Evolutionary conservation across 2,329 filamentous ascomycete genomes (phyloP), one percentile per base, ranked within the genome.

Genomic region (Stemphylium vesicarium): DNA sequence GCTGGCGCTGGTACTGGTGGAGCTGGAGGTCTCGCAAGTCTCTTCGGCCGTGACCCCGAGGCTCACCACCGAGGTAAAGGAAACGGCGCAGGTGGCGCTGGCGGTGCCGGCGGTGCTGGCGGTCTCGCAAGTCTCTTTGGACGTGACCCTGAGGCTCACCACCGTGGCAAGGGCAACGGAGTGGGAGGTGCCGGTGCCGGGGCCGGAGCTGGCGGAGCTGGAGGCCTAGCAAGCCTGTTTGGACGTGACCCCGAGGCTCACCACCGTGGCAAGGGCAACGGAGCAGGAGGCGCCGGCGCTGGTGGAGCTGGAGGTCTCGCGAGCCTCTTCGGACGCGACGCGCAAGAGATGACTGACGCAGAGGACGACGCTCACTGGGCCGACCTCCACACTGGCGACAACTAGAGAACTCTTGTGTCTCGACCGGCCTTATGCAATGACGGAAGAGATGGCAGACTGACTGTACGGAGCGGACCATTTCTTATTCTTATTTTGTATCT

Each of bases 261-360:
- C 38, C 63, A 64, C 26, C 64, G 61, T 43, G 62, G 64, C 50
- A 62, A 60, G 22, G 62, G 32, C 7, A 64, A 56, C 15, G 40
- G 26, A 4, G 11, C 13, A 13, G 38, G 15, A 16, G 40, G 24
- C 20, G 24, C 15, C n/a, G 47, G 20, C 13, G 29, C 20, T 12
- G 47, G 26, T 7, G 26, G 26, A 10, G 26, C 26, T 29, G 26
- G 26, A 11, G 26, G 26, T 11, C 26, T 29, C 9, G 26, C 26
- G 8, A 29, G 26, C 26, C 10, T 29, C 9, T 29, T 29, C 9
- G 26, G 26, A 10, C 35, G 31, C 7, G 31, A 26, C 13, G 43
- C 42, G 24, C 48, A 60, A n/a, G 47, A 57, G 39, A 13, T 53
- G 11, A 44, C 53, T 4, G 37, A 58, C 4, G 47, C 18, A 1